Percentiles rank a stretch among this genome's conserved stretches.
Evolutionary conservation across 2,329 filamentous ascomycete species (phyloP).

Genomic region (Diaporthe humulicola): DNA sequence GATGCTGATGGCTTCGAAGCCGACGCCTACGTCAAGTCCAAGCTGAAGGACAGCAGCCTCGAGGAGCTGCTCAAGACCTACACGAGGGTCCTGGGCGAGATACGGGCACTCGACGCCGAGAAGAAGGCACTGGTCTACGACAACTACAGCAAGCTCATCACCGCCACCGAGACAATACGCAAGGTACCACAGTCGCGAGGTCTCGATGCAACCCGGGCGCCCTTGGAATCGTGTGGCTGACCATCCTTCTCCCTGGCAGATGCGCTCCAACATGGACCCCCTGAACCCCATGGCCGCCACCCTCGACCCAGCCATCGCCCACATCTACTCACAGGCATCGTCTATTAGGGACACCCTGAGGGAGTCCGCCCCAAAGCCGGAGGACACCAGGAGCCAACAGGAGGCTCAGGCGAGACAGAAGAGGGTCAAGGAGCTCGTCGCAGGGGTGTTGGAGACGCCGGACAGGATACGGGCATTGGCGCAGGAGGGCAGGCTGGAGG

Average conservation of each 20-base stretch:
- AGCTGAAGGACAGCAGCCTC: constrained; percentile 74
- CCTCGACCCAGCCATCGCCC: constrained; percentile 78
- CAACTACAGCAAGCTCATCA: constrained; percentile 96
- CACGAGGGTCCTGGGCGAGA: constrained; percentile 81
- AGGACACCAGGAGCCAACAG: constrained; percentile 54
- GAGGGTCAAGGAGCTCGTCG: constrained; percentile 68
- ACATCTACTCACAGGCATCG: constrained; percentile 76
- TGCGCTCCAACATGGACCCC: constrained; percentile 86
- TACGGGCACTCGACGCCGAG: constrained; percentile 91
- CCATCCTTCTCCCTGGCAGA: constrained; percentile 55
- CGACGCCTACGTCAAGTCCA: constrained; percentile 73
- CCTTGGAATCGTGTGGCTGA: not conserved
- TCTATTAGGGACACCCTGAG: constrained; percentile 67
- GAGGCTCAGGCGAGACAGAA: constrained; percentile 52
- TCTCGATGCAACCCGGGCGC: not conserved
- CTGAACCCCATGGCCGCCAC: constrained; percentile 80
- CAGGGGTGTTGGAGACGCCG: constrained; percentile 73
- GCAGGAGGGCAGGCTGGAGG: constrained; percentile 69
- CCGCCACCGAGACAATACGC: constrained; percentile 95
- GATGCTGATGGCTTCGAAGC: constrained; percentile 81
- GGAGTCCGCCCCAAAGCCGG: constrained; percentile 60
- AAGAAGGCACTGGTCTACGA: constrained; percentile 98
- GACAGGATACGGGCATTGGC: constrained; percentile 70
- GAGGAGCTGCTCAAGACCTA: constrained; percentile 79
- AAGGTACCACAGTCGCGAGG: constrained; percentile 63